Base-by-base conservation (phyloP, 768 basidiomycete genomes). In the Coprinopsis sp. region DNA sequence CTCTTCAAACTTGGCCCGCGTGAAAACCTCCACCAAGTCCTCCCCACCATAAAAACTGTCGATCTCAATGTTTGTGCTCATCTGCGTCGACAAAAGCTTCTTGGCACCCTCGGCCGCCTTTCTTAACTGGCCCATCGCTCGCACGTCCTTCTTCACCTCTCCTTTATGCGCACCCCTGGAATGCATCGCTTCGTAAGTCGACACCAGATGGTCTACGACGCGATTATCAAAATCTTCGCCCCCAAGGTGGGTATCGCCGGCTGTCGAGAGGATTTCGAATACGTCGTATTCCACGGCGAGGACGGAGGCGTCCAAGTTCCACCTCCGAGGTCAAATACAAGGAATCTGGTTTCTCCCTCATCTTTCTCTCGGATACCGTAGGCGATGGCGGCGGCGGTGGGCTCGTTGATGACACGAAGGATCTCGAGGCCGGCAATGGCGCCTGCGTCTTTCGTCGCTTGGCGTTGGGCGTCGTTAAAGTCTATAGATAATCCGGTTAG, bases 1-100 rank as follows among this genome's bases (percentile, higher is more conserved):
- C 64, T 89, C 85, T 70, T 90, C 88, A 62, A 91, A 90, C 68
- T 88, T 87, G 64, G 85, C 86, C 38, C 87, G 75, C 18, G 87
- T 90, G 40, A 90, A 71, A 6, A 81, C 82, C 72, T 87, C 86
- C 38, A 81, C 79, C 61, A 89, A 81, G 70, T 90, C 87, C 56
- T 85, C 82, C 49, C 87, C 86, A 53, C 69, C 67, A 63, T 83
- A 79, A 63, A 85, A 84, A 44, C 72, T 72, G 62, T 84, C 84
- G 50, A 85, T 79, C 54, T 84, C 83, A 57, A 85, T 70, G 55
- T 70, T 71, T 43, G 77, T 76, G 51, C 60, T 66, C 48, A 67
- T 65, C 39, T 70, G 68, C 12, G 53, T 59, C 44, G 81, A 81
- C 38, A 87, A 69, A 3, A 78, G 81, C 40, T 84, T 71, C 74